Conservation (phyloP, 1,284 basidiomycete species). For the Mixia osmundae region DNA sequence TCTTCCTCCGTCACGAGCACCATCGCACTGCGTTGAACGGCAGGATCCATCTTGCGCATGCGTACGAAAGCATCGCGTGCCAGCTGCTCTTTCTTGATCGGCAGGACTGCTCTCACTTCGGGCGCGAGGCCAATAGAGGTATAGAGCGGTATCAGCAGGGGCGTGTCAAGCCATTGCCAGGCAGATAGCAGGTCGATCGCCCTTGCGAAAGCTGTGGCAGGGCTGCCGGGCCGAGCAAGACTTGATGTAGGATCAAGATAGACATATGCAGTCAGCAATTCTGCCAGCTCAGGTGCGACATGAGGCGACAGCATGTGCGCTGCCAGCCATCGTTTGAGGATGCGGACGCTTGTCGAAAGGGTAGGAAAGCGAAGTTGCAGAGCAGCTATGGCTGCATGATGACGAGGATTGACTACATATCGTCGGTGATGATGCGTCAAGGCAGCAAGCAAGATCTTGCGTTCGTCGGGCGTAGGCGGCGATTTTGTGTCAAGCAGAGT, state of each 20-base stretch:
- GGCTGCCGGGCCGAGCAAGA: constrained; percentile 24
- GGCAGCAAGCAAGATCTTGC: not conserved
- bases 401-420: constrained; percentile 54
- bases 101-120: constrained; percentile 21
- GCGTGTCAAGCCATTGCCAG: constrained; percentile 48
- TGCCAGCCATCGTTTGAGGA: constrained; percentile 80
- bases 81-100: constrained; percentile 30
- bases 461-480: not conserved
- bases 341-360: constrained; percentile 57
- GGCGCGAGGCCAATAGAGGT: constrained; percentile 21
- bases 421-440: constrained; percentile 31
- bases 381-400: constrained; percentile 61
- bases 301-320: constrained; percentile 66
- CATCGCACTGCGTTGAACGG: constrained; percentile 40
- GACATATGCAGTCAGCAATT: constrained; percentile 49
- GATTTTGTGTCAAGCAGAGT: not conserved
- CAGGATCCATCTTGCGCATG: constrained; percentile 23
- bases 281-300: constrained; percentile 50
- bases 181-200: constrained; percentile 45
- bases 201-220: constrained; percentile 45
- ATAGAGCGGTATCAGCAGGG: constrained; percentile 30
- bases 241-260: constrained; percentile 23
- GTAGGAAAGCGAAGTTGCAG: constrained; percentile 57
- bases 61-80: constrained; percentile 31
- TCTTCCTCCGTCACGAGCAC: constrained; percentile 60